Base-by-base conservation (phyloP, 2,329 filamentous ascomycete genomes). In the Aspergillus brunneoviolaceus region DNA sequence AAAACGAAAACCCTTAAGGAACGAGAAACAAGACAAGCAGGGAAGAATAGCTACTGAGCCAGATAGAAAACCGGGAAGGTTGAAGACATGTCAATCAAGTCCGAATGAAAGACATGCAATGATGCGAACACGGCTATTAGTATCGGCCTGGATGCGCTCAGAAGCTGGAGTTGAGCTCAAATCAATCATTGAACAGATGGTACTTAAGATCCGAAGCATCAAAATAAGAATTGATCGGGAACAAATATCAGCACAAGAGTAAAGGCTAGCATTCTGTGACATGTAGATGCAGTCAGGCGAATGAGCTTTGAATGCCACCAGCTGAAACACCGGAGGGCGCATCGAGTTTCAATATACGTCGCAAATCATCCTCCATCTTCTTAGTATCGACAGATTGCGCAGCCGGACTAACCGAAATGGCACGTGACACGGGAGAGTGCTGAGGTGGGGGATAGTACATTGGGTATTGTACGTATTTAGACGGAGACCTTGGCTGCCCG, bases 301-400 rank as follows among this genome's bases (percentile, higher is more conserved):
- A 67, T 35, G 70, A 73, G 59, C 74, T 76, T 50, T 74, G 74
- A 23, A 76, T 68, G 23, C 69, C 68, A 55, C 63, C 71, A 4
- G 70, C 60, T 42, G 68, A 64, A 53, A 75, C 67, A 23, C 69
- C 66, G 25, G 70, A 58, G 33, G 67, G 64, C 45, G 69, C 69
- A 67, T 77, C 74, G 57, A 82, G 70, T 59, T 81, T 81, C 68
- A 82, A 64, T 33, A 81, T 79, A 31, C 78, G 73, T 31, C 79
- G 76, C 56, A 82, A 67, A 68, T 81, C 78, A 68, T 81, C 79
- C 64, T 81, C 80, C 67, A 81, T 78, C 56, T 77, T 72, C 65
- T 77, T 77, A 4, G 76, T 77, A 60, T 79, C 78, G 27, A 72
- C 51, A 27, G 72, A 65, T 49, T 70, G 68, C 9, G 70, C 64